phyloP scores from a whole-genome alignment of 2,329 filamentous ascomycete species.

The Botrytis aclada region DNA sequence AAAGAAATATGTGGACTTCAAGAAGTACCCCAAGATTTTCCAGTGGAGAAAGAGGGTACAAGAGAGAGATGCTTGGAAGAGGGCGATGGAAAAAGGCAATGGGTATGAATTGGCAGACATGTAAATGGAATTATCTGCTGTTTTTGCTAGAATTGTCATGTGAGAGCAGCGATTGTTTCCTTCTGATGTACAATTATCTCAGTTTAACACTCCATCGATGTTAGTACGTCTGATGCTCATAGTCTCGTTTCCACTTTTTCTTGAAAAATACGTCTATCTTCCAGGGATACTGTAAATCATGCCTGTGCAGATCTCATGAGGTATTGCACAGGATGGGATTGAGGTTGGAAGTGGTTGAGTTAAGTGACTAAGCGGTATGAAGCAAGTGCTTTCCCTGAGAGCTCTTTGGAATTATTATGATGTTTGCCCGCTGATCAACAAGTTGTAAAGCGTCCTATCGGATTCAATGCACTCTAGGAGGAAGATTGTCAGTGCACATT shows the following conservation, averaged over 20 bases:
- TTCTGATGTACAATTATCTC: not conserved
- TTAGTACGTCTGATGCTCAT: not conserved
- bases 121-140: not conserved
- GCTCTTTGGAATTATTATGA: not conserved
- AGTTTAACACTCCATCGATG: not conserved
- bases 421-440: not conserved
- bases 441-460: not conserved
- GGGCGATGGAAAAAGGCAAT: constrained; percentile 37
- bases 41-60: constrained; percentile 37
- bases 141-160: not conserved
- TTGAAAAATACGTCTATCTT: no score
- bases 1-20: constrained; percentile 36
- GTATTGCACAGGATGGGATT: not conserved
- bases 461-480: not conserved
- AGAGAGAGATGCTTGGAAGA: constrained; percentile 37
- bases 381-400: not conserved
- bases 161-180: not conserved
- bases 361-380: not conserved
- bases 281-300: not conserved
- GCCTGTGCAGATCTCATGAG: not conserved
- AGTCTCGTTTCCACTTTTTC: not conserved
- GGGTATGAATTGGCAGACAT: constrained; percentile 34
- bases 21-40: constrained; percentile 36
- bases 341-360: not conserved
- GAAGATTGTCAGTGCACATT: no score